Evolutionary conservation across 306 rosid species (phyloP).

Genomic region (Hippophae gyantsensis): DNA sequence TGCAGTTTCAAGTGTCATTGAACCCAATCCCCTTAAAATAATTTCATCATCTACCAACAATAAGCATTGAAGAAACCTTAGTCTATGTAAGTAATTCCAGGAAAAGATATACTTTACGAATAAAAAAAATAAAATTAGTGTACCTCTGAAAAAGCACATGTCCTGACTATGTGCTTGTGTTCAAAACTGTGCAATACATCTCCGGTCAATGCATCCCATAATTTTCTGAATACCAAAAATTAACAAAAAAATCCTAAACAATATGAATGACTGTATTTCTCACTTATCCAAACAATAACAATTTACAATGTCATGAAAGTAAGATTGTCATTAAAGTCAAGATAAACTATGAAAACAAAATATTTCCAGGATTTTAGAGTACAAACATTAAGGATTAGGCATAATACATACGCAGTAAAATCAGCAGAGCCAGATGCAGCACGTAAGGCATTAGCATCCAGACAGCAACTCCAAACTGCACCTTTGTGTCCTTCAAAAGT

Average conservation of each 20-base stretch:
- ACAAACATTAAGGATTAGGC: background rate
- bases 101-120: background rate
- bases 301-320: background rate
- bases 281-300: background rate
- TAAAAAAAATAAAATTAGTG: background rate
- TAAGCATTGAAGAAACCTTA: background rate
- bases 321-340: background rate
- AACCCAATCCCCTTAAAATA: background rate
- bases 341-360: background rate
- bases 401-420: constrained; percentile 55
- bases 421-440: constrained; percentile 95
- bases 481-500: constrained; percentile 94
- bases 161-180: background rate
- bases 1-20: no score
- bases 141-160: constrained; percentile 21
- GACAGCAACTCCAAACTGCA: constrained; percentile 90
- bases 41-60: background rate
- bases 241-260: background rate
- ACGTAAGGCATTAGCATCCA: constrained; percentile 77
- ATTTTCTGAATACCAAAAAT: constrained; percentile 46
- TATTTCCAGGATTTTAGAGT: background rate
- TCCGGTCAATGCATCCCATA: constrained; percentile 70
- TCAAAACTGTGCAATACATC: background rate
- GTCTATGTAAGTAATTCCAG: no score
- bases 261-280: background rate